phyloP scores from a whole-genome alignment of 257 asterid species.

The Solanum tarapatanum region DNA sequence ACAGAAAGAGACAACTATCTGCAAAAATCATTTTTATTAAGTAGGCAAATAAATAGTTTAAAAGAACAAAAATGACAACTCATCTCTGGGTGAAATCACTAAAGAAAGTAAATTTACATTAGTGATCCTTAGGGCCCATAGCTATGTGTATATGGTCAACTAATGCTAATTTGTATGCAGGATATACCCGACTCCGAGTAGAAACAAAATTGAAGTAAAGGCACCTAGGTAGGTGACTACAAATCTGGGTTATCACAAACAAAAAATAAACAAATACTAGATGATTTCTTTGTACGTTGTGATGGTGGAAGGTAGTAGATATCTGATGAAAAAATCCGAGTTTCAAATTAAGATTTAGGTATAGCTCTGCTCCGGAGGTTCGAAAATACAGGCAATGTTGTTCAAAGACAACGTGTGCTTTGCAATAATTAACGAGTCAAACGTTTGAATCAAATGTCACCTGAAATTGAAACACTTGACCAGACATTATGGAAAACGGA shows the following conservation, averaged over 20 bases:
- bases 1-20: background rate
- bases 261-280: background rate
- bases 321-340: background rate
- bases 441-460: background rate
- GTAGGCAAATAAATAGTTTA: background rate
- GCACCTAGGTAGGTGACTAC: background rate
- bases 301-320: background rate
- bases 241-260: background rate
- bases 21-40: background rate
- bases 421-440: background rate
- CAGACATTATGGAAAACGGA: background rate
- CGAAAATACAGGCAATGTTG: background rate
- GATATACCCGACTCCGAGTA: background rate
- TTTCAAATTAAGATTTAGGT: background rate
- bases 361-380: background rate
- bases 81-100: background rate
- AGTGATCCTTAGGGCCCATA: background rate
- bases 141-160: background rate
- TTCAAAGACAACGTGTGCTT: background rate
- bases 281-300: background rate
- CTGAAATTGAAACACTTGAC: background rate
- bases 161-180: background rate
- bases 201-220: background rate
- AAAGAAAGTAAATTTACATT: background rate
- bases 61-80: background rate